Base-by-base conservation (phyloP, 345 rosid species). In the Boechera stricta region DNA sequence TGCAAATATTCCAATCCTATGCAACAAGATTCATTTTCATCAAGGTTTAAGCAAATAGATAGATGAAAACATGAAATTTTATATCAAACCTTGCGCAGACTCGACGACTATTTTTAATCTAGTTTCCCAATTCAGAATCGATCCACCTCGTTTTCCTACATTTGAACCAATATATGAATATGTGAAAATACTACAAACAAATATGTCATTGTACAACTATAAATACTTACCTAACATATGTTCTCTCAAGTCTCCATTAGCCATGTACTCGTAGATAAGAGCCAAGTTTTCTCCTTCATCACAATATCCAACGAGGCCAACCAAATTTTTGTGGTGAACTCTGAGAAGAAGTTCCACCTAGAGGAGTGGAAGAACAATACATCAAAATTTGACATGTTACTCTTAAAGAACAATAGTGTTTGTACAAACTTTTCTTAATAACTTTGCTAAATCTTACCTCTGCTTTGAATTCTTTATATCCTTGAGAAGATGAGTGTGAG, bases 1-100 rank as follows among this genome's bases (percentile, higher is more conserved):
- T 84, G 89, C 69, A 87, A 72, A 12, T 86, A 87, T 55, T 81
- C 85, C 70, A 84, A 33, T 1, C 89, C 89, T 86, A 64, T 68
- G 26, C 6, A 65, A 69, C 13, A 53, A 24, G 5, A 26, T 13
- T 69, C 32, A 21, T 58, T 71, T 24, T 26, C 24, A 64, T 29
- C 26, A 64, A n/a, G 5, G 41, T 18, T 42, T 12, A 35, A 65
- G 7, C 15, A 45, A 63, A 15, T 15, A 1, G 2, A 7, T 3
- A 29, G 5, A 56, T 3, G 1, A 38, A 16, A 26, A 5, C 2
- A 29, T 0, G 12, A 36, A 35, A 5, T 5, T 7, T 2, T 29
- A 69, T 47, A 11, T 28, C 0, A 1, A 31, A 85, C 87, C 89
- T 84, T 82, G 82, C 11, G 89, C 91, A 24, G 84, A 86, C 21